Evolutionary conservation across 2,329 filamentous ascomycete species (phyloP).

Genomic region (Talaromyces funiculosus): DNA sequence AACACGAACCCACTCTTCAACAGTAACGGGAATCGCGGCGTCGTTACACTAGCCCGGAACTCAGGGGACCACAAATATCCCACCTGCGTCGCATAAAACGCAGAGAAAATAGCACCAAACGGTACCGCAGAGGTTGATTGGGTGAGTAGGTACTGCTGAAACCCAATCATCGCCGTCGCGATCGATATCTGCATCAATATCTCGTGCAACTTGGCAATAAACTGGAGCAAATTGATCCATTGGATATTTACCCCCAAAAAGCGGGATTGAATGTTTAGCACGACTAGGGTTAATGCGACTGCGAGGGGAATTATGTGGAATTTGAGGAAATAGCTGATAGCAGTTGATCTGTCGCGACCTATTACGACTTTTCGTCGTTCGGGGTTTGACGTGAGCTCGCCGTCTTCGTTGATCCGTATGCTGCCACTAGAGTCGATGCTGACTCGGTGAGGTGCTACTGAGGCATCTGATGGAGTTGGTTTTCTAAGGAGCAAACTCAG

Average conservation of each 20-base stretch:
- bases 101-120: constrained; percentile 13
- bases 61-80: constrained; percentile 10
- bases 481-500: not conserved
- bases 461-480: not conserved
- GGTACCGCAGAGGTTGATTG: constrained; percentile 1
- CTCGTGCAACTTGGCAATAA: not conserved
- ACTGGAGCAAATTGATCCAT: not conserved
- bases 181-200: constrained; percentile 3
- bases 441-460: not conserved
- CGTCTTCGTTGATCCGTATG: not conserved
- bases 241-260: not conserved
- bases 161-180: not conserved
- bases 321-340: not conserved
- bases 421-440: constrained; percentile 4
- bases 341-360: not conserved
- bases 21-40: not conserved
- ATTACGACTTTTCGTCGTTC: not conserved
- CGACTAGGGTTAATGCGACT: not conserved
- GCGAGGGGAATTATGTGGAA: not conserved
- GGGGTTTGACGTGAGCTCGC: not conserved
- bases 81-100: constrained; percentile 5
- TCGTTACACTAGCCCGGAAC: constrained; percentile 10
- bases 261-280: not conserved
- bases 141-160: constrained; percentile 3
- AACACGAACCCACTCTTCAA: constrained; percentile 10